Percentiles rank a stretch among this genome's conserved stretches.
These are phyloP conservation scores for Fusarium oligoseptatum DNA, from an alignment of 2,329 filamentous ascomycete genomes.

Conservation along the genomic window DNA sequence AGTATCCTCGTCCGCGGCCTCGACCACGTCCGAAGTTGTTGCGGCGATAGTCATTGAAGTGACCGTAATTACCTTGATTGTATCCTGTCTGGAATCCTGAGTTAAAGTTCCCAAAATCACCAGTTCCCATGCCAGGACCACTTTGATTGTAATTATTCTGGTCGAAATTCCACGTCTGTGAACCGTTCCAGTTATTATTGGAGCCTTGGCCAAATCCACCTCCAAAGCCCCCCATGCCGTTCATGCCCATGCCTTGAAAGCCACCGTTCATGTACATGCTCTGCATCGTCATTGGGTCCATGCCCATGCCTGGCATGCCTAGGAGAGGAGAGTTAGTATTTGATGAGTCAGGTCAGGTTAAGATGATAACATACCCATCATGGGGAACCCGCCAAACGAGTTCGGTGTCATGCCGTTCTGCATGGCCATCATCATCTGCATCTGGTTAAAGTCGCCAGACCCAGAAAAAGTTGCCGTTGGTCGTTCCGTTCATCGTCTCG, in stretches of 20 bases:
- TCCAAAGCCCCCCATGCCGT: slow-evolving; percentile 82
- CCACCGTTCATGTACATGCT: slow-evolving; percentile 84
- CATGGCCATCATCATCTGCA: slow-evolving; percentile 86
- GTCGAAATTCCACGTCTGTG: slow-evolving; percentile 86
- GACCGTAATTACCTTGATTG: slow-evolving; percentile 87
- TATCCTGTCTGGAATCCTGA: slow-evolving; percentile 82
- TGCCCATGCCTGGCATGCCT: slow-evolving; percentile 87
- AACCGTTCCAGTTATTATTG: slow-evolving; percentile 85
- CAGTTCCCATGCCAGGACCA: slow-evolving; percentile 83
- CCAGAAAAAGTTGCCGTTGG: slow-evolving; percentile 71
- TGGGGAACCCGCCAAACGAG: slow-evolving; percentile 72
- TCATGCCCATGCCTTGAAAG: slow-evolving; percentile 83
- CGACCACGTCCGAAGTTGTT: slow-evolving; percentile 76
- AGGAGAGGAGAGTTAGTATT: slow-evolving; percentile 44
- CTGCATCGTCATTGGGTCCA: slow-evolving; percentile 84
- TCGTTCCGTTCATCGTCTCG: slow-evolving; percentile 58
- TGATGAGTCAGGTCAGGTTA: too few species aligned
- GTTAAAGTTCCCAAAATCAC: slow-evolving; percentile 86
- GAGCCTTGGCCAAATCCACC: slow-evolving; percentile 72
- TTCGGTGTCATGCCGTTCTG: slow-evolving; percentile 73
- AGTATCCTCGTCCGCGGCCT: slow-evolving; percentile 75
- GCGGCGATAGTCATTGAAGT: slow-evolving; percentile 83
- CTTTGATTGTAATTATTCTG: slow-evolving; percentile 93
- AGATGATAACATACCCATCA: slow-evolving; percentile 81
- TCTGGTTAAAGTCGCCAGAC: slow-evolving; percentile 78